A percentile compares a stretch with the other conserved stretches of the same genome.
These are phyloP conservation scores for Globisporangium recalcitrans DNA, from an alignment of 352 stramenopile genomes.

Conservation along the genomic window DNA sequence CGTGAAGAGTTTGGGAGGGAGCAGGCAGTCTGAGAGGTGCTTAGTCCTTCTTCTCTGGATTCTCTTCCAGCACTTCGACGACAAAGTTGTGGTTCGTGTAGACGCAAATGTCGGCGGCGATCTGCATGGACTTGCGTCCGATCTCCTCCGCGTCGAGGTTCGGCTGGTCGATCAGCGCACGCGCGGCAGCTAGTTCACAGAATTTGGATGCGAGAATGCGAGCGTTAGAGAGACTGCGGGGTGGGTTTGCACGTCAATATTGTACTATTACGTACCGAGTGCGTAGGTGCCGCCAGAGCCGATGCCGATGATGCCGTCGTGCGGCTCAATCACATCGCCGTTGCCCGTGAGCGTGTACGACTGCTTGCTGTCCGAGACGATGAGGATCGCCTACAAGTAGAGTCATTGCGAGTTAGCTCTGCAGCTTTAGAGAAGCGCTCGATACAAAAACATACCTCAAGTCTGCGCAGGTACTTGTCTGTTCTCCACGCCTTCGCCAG, in stretches of 20 bases:
- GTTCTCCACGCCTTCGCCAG: constrained; percentile 99
- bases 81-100: constrained; percentile 99
- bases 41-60: constrained; percentile 42
- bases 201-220: background rate
- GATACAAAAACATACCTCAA: constrained; percentile 73
- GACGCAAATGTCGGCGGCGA: constrained; percentile 97
- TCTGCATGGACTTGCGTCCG: constrained; percentile 90
- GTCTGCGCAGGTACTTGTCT: constrained; percentile 96
- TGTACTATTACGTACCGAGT: constrained; percentile 57
- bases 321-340: constrained; percentile 96
- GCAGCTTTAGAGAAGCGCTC: background rate
- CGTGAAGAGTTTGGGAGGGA: no score
- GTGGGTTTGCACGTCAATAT: no score
- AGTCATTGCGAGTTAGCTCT: background rate
- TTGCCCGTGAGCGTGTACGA: constrained; percentile 98
- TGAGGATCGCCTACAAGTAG: constrained; percentile 55
- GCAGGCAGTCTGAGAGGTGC: no score
- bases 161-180: constrained; percentile 92
- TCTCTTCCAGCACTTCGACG: constrained; percentile 87
- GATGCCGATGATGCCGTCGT: constrained; percentile 95
- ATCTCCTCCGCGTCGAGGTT: constrained; percentile 93
- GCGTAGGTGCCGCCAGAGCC: constrained; percentile 92
- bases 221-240: background rate
- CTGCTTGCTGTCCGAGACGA: constrained; percentile 95
- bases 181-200: constrained; percentile 56